Base-by-base conservation (phyloP, 148 eudicot species). In the Hydrangea macrophylla region DNA sequence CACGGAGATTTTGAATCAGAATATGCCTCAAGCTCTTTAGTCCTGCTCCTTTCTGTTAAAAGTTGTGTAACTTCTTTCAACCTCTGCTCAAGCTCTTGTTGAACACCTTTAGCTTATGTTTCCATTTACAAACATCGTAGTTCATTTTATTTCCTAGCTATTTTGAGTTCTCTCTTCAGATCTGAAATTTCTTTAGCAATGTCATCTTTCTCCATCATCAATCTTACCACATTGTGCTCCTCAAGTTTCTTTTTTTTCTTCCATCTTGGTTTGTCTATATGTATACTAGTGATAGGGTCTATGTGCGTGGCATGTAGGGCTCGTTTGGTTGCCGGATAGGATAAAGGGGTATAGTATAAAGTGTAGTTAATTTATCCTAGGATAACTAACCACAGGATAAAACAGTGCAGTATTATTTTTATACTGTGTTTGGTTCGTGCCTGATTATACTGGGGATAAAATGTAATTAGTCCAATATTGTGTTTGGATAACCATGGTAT, bases 21-120 rank as follows among this genome's bases (percentile, higher is more conserved):
- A 56, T 65, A 75, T 10, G 73, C 72, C 79, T 91, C 91, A 23
- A 86, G 84, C 64, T 87, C 81, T 73, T 84, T 88, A 65, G 77
- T 68, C 65, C 78, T 81, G 12, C 59, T 78, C 71, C 74, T 75
- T 58, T 81, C 82, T 60, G 75, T 76, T 13, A 82, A 57, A 42
- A 83, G 73, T 55, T 72, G 58, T 64, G 54, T 79, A 67, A 78
- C 86, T 57, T 84, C 84, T 54, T 75, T 82, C 76, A 90, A 72
- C 64, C 76, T 87, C 58, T 81, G 50, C 79, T 84, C 90, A 32
- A 88, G 79, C 44, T 83, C 76, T 32, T 62, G 53, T 76, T 76
- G 81, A 71, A 80, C 74, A 24, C 54, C 68, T 68, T 73, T 78
- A 36, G 79, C 71, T 53, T 76, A 83, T 13, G 72, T 74, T 70